Percentiles rank a stretch among this genome's conserved stretches.
phyloP scores from a whole-genome alignment of 495 filamentous ascomycete genomes.

The Tuber indicum region DNA sequence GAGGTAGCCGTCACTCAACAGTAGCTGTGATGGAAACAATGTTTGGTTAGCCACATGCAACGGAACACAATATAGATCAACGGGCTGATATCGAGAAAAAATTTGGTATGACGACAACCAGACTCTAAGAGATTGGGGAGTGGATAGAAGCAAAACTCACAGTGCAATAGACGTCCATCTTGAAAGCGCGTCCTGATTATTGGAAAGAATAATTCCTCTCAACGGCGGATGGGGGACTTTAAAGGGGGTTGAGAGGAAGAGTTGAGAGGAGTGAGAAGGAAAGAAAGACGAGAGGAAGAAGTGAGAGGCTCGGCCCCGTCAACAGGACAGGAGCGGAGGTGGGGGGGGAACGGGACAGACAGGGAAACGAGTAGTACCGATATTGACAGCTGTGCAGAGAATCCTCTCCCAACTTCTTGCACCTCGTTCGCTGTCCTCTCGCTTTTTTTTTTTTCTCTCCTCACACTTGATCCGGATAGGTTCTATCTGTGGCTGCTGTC shows the following conservation, averaged over 20 bases:
- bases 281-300: neutral
- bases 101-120: neutral
- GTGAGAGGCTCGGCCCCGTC: neutral
- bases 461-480: neutral
- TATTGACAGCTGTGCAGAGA: neutral
- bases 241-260: slow-evolving; percentile 1
- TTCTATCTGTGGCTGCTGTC: neutral
- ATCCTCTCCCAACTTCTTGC: neutral
- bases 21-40: slow-evolving; percentile 48
- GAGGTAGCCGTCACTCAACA: slow-evolving; percentile 83
- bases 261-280: neutral
- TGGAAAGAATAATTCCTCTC: slow-evolving; percentile 3
- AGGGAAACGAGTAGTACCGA: slow-evolving; percentile 3
- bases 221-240: slow-evolving; percentile 3
- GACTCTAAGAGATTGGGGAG: neutral
- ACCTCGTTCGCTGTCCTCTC: neutral
- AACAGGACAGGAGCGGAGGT: neutral
- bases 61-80: slow-evolving; percentile 13
- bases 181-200: slow-evolving; percentile 5
- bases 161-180: slow-evolving; percentile 38
- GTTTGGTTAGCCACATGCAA: slow-evolving; percentile 19
- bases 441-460: neutral
- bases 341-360: neutral
- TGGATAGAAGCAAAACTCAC: slow-evolving; percentile 21
- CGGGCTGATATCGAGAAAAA: neutral